phyloP scores from a whole-genome alignment of 2,329 filamentous ascomycete genomes.

The Paramyrothecium sp. region DNA sequence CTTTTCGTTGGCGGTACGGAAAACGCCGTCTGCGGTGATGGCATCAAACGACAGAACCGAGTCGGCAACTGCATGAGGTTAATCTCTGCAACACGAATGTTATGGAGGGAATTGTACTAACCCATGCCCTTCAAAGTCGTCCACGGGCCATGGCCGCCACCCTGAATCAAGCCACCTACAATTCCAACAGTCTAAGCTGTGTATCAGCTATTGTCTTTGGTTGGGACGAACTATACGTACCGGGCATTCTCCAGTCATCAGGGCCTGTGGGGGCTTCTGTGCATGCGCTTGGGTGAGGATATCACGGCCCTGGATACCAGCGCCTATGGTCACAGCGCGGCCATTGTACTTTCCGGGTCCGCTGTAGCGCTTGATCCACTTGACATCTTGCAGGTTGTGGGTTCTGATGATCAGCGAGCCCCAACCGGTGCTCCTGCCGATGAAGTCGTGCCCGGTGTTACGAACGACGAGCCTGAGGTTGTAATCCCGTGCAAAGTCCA shows the following conservation, averaged over 20 bases:
- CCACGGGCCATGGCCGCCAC: constrained; percentile 52
- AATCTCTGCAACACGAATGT: too few relatives aligned
- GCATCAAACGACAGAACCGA: constrained; percentile 45
- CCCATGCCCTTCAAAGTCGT: constrained; percentile 1
- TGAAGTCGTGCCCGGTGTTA: constrained; percentile 57
- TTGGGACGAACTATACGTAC: background rate
- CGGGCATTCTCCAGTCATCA: constrained; percentile 1
- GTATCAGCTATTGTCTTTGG: background rate
- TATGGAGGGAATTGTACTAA: background rate
- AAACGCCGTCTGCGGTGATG: constrained; percentile 41
- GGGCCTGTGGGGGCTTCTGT: background rate
- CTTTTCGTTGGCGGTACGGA: constrained; percentile 40
- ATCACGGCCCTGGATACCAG: background rate
- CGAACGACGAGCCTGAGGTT: constrained; percentile 53
- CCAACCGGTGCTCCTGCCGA: constrained; percentile 57
- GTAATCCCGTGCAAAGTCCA: constrained; percentile 39
- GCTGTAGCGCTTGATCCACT: background rate
- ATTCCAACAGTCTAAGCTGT: constrained; percentile 47
- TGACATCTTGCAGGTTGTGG: constrained; percentile 46
- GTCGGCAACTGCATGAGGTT: constrained; percentile 39
- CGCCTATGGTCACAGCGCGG: background rate
- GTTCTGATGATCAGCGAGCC: constrained; percentile 54
- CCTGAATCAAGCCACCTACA: constrained; percentile 58
- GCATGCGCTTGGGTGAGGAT: background rate
- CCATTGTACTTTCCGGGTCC: background rate